A percentile compares a stretch with the other conserved stretches of the same genome.
phyloP scores from a whole-genome alignment of 1,139 yeast species.

The Yamadazyma songkhlaensis region DNA sequence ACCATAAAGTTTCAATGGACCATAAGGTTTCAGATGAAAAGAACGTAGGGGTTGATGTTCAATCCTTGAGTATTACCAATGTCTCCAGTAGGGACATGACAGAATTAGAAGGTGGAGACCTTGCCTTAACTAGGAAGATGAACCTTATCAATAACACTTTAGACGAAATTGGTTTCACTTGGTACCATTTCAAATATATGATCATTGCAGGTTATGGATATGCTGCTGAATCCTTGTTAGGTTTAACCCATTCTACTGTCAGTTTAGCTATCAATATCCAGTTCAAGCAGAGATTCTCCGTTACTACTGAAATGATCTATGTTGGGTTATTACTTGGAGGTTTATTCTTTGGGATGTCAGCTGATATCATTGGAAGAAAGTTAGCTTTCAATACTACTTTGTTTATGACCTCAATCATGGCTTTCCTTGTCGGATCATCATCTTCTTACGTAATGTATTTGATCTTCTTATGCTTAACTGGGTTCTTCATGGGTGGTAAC shows the following conservation, averaged over 20 bases:
- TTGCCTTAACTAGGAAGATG: conserved; percentile 34
- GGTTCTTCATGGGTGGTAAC: conserved; percentile 31
- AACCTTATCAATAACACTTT: conserved; percentile 42
- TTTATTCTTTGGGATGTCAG: conserved; percentile 49
- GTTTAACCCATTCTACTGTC: conserved; percentile 40
- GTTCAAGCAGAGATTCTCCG: conserved; percentile 19
- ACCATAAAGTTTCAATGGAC: not conserved
- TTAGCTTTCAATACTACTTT: conserved; percentile 45
- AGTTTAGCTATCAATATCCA: conserved; percentile 32
- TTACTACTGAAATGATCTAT: conserved; percentile 16
- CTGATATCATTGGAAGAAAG: conserved; percentile 55
- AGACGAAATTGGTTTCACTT: conserved; percentile 52
- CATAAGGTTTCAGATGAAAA: conserved; percentile 2
- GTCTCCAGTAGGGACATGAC: conserved; percentile 13
- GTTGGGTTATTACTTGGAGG: conserved; percentile 53
- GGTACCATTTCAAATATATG: conserved; percentile 42
- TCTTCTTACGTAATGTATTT: conserved; percentile 28
- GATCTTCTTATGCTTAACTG: conserved; percentile 20
- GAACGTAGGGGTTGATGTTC: conserved; percentile 5
- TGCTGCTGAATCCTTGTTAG: conserved; percentile 21
- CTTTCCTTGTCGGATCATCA: conserved; percentile 27
- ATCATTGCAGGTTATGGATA: conserved; percentile 22
- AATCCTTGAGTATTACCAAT: conserved; percentile 1
- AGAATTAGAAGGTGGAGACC: conserved; percentile 24
- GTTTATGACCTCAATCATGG: conserved; percentile 21